A percentile compares a stretch with the other conserved stretches of the same genome.
Conservation (phyloP, 345 rosid species). For the Excoecaria agallocha region DNA sequence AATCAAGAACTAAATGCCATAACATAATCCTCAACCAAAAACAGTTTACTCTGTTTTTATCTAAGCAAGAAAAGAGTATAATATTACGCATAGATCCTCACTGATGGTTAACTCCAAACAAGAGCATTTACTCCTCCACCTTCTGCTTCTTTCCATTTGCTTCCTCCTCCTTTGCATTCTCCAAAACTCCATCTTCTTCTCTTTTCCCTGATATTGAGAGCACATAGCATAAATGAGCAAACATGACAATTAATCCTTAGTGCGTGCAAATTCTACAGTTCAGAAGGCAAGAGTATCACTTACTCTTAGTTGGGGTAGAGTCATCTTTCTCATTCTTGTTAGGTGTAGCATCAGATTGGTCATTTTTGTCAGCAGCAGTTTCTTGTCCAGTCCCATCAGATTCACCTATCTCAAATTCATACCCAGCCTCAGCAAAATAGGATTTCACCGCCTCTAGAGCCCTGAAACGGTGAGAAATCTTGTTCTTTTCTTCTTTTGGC, state of each 20-base stretch:
- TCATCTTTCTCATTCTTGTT: background rate
- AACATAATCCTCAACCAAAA: background rate
- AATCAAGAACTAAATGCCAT: too few species aligned
- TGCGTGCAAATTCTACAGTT: background rate
- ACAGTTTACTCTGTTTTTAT: background rate
- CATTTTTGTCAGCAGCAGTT: background rate
- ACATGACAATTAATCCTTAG: background rate
- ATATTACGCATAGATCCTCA: background rate
- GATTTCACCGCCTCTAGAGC: slow-evolving; percentile 69
- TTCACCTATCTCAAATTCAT: slow-evolving; percentile 39
- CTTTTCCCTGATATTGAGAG: slow-evolving; percentile 14
- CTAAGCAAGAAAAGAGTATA: background rate
- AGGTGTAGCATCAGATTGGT: background rate
- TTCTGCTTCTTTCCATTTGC: slow-evolving; percentile 5
- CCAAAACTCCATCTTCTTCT: slow-evolving; percentile 15
- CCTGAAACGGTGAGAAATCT: slow-evolving; percentile 83
- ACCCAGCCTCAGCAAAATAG: slow-evolving; percentile 69
- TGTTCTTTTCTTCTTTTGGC: slow-evolving; percentile 91
- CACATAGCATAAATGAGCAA: background rate
- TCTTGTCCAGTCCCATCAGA: background rate
- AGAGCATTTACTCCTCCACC: background rate
- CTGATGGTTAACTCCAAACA: background rate
- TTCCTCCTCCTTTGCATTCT: background rate
- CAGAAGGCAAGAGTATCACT: background rate
- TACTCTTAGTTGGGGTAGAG: background rate